Percentiles rank a stretch among this genome's conserved stretches.
Evolutionary conservation across 768 basidiomycete species (phyloP).

Genomic region (Calocybe cyanea): DNA sequence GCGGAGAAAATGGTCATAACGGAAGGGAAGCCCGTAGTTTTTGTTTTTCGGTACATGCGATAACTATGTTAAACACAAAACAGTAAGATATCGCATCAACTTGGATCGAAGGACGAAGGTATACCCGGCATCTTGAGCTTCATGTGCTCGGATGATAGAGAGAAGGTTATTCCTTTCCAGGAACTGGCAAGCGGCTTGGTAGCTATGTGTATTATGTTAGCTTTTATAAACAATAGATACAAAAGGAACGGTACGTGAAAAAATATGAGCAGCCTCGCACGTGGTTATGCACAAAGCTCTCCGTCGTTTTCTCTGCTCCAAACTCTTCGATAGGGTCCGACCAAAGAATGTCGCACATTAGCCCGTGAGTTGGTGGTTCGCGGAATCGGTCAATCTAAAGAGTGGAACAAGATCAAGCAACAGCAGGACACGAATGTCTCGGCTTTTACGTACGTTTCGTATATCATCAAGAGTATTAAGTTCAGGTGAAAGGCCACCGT

Average conservation of each 20-base stretch:
- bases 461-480: constrained; percentile 94
- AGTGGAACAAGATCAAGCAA: background rate
- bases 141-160: constrained; percentile 96
- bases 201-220: constrained; percentile 43
- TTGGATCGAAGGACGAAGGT: constrained; percentile 17
- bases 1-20: constrained; percentile 99
- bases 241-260: constrained; percentile 42
- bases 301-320: constrained; percentile 87
- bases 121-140: constrained; percentile 97
- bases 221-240: background rate
- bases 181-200: constrained; percentile 96
- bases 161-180: constrained; percentile 95
- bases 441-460: constrained; percentile 55
- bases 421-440: background rate
- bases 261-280: constrained; percentile 97
- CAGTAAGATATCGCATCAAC: constrained; percentile 4
- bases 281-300: constrained; percentile 93
- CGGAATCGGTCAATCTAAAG: constrained; percentile 93
- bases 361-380: constrained; percentile 93
- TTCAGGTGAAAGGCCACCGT: constrained; percentile 95
- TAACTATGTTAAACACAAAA: constrained; percentile 46
- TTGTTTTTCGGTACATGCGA: constrained; percentile 98
- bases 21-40: constrained; percentile 96
- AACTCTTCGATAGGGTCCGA: constrained; percentile 98
- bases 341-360: constrained; percentile 99